Evolutionary conservation across 768 basidiomycete genomes (phyloP), one percentile per base, ranked within the genome.

Genomic region (Phlebiopsis gigantea): DNA sequence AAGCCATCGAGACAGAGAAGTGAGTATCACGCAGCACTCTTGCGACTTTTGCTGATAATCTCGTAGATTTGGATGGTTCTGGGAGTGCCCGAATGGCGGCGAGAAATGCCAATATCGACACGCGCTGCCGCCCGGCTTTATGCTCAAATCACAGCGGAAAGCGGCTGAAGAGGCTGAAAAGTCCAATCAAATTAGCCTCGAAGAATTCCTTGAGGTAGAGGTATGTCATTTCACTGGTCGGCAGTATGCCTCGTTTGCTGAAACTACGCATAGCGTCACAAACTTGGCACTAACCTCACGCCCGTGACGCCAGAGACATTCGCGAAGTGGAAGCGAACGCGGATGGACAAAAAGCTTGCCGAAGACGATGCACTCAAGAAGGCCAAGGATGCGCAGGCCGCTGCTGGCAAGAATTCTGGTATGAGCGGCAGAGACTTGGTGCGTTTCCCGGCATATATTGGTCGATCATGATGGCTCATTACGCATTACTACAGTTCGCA

Each of bases 161-260:
- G 92, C 92, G 3, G 75, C 83, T 39, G 94, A 93, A 53, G 95
- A 95, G 14, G 93, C 90, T 2, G 92, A 89, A 24, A 95, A 93
- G 72, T 87, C 89, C 4, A 88, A 90, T 57, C 75, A 78, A 49
- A 98, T 99, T 68, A 93, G 90, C 62, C 63, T 99, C 39, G 97
- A 98, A 69, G 97, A 98, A 63, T 99, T 99, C 77, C 69, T 99
- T 56, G 97, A 99, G 74, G 92, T 93, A 49, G 96, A 98, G 85
- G 94, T 93, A 63, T 55, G 78, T 63, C 25, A 49, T n/a, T 22
- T 41, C 6, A 22, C 25, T 29, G 22, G 25, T 50, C 2, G 26
- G 21, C 30, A 10, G 15, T 47, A 14, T 4, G n/a, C 24, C 34
- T 34, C 8, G 34, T n/a, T 22, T 50, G 15, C 34, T 19, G 17